Conservation (phyloP, 2,329 filamentous ascomycete genomes). For the Lecanicillium sp. region DNA sequence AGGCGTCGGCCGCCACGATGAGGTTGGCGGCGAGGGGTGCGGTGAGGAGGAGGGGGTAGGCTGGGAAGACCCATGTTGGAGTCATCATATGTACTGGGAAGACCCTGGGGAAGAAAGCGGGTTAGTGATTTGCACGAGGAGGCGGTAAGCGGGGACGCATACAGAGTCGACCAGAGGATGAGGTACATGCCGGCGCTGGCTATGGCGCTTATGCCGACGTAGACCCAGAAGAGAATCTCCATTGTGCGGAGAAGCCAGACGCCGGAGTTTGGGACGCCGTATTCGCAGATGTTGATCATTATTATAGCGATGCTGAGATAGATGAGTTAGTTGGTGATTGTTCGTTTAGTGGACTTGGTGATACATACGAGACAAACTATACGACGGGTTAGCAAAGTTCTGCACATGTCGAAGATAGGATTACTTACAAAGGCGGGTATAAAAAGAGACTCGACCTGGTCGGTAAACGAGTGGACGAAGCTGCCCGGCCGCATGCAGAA, state of each 20-base stretch:
- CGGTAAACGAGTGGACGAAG: constrained; percentile 63
- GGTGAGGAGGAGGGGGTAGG: constrained; percentile 71
- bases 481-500: constrained; percentile 65
- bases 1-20: constrained; percentile 30
- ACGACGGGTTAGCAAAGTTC: too few species aligned
- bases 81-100: constrained; percentile 76
- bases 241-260: constrained; percentile 54
- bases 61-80: constrained; percentile 81
- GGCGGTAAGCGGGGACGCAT: constrained; percentile 4
- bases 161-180: constrained; percentile 58
- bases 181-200: constrained; percentile 68
- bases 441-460: constrained; percentile 73
- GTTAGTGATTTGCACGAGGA: too few species aligned
- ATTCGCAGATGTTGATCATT: constrained; percentile 71
- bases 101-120: constrained; percentile 30
- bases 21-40: constrained; percentile 63
- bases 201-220: constrained; percentile 58
- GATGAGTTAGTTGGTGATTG: constrained; percentile 46
- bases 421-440: constrained; percentile 57
- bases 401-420: constrained; percentile 8
- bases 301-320: constrained; percentile 61
- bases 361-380: constrained; percentile 36
- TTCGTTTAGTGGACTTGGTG: neutral
- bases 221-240: constrained; percentile 67
- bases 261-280: constrained; percentile 56